Evolutionary conservation across 176 grass and related monocot genomes (phyloP).

Genomic region (Typha latifolia): DNA sequence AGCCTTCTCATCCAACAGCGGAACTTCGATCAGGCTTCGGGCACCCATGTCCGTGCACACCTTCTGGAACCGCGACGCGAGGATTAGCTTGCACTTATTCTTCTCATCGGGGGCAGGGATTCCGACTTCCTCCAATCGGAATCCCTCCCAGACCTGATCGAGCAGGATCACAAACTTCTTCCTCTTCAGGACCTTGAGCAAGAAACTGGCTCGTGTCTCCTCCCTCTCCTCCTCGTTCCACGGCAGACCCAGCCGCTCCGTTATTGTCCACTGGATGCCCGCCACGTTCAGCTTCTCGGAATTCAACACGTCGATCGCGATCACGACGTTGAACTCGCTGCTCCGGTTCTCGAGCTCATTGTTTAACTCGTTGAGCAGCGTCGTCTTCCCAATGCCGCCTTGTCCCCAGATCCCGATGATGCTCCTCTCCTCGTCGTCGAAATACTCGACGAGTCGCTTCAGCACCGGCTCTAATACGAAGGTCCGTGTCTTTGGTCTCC

Average conservation of each 20-base stretch:
- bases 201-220: slow-evolving; percentile 26
- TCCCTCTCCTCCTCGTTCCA: slow-evolving; percentile 39
- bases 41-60: slow-evolving; percentile 60
- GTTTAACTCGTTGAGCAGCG: slow-evolving; percentile 54
- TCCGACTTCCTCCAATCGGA: slow-evolving; percentile 44
- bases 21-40: slow-evolving; percentile 38
- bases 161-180: slow-evolving; percentile 63
- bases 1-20: slow-evolving; percentile 19
- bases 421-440: slow-evolving; percentile 27
- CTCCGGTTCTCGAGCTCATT: slow-evolving; percentile 31
- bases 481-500: not conserved
- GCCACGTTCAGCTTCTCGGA: slow-evolving; percentile 32
- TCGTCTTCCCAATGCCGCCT: slow-evolving; percentile 72
- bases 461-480: slow-evolving; percentile 46
- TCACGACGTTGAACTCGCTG: slow-evolving; percentile 50
- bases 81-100: slow-evolving; percentile 41
- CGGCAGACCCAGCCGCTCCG: slow-evolving; percentile 43
- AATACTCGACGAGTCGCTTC: slow-evolving; percentile 10
- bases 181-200: slow-evolving; percentile 31
- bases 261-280: slow-evolving; percentile 53
- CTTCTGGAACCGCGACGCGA: slow-evolving; percentile 39
- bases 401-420: slow-evolving; percentile 58
- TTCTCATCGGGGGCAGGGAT: slow-evolving; percentile 38
- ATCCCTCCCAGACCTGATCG: slow-evolving; percentile 49
- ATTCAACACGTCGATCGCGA: slow-evolving; percentile 49